Percentiles rank a stretch among this genome's conserved stretches.
These are phyloP conservation scores for Corynascus novoguineensis DNA, from an alignment of 495 filamentous ascomycete species.

Conservation along the genomic window DNA sequence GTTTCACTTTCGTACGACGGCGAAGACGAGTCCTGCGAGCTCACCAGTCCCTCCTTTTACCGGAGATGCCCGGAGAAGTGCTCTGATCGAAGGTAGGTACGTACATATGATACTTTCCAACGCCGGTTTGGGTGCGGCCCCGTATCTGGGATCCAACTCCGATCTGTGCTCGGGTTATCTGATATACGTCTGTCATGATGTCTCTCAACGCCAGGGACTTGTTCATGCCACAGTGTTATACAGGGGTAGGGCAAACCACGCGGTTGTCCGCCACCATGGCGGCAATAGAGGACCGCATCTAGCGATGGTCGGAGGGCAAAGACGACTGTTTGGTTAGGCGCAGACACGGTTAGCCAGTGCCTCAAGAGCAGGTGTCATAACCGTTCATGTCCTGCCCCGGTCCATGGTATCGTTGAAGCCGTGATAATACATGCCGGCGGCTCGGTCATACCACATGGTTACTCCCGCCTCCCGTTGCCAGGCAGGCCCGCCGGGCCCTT, in stretches of 20 bases:
- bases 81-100: neutral
- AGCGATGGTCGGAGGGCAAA: neutral
- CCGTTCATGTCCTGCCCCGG: constrained; percentile 1
- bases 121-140: constrained; percentile 1
- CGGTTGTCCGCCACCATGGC: constrained; percentile 1
- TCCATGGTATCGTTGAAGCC: neutral
- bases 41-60: too few species aligned
- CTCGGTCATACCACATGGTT: neutral
- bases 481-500: neutral
- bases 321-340: constrained; percentile 15
- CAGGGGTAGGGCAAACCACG: constrained; percentile 6
- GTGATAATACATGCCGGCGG: neutral
- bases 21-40: too few species aligned
- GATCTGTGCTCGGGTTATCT: neutral
- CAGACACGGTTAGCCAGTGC: constrained; percentile 5
- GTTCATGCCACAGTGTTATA: neutral
- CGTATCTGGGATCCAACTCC: constrained; percentile 2
- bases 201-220: neutral
- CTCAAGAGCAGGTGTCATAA: constrained; percentile 11
- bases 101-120: too few species aligned
- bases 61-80: neutral
- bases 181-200: neutral
- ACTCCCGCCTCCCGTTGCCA: neutral
- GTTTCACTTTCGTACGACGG: constrained; percentile 8
- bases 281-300: constrained; percentile 7